These are phyloP conservation scores for Fusarium agapanthi DNA, from an alignment of 2,329 filamentous ascomycete species.

Conservation along the genomic window DNA sequence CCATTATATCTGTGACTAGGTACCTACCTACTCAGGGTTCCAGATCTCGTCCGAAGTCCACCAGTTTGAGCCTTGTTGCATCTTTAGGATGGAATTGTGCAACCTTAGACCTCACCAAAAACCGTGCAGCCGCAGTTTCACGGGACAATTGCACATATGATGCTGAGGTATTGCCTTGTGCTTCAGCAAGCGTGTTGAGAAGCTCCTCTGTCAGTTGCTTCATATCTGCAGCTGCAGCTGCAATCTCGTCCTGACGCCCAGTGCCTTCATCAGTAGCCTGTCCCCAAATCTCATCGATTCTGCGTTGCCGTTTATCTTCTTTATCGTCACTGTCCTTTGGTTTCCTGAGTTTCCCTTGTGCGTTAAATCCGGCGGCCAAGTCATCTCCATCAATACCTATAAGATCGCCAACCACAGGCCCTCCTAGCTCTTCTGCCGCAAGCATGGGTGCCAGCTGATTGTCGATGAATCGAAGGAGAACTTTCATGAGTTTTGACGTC, in stretches of 20 bases:
- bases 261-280: constrained; percentile 33
- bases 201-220: constrained; percentile 67
- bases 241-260: constrained; percentile 55
- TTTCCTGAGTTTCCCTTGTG: constrained; percentile 65
- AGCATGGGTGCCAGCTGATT: constrained; percentile 76
- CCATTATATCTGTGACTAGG: not conserved
- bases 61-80: constrained; percentile 64
- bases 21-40: constrained; percentile 54
- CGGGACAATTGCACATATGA: constrained; percentile 66
- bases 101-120: constrained; percentile 71
- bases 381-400: constrained; percentile 70
- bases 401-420: constrained; percentile 81
- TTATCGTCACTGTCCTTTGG: constrained; percentile 49
- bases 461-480: constrained; percentile 76
- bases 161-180: constrained; percentile 62
- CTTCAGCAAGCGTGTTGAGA: constrained; percentile 65
- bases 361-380: constrained; percentile 67
- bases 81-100: constrained; percentile 73
- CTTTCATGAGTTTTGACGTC: constrained; percentile 67
- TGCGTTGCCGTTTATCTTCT: constrained; percentile 64
- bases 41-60: constrained; percentile 72
- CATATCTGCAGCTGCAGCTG: constrained; percentile 65
- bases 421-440: constrained; percentile 83
- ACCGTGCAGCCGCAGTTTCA: constrained; percentile 70
- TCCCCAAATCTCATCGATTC: constrained; percentile 73